Evolutionary conservation across 257 asterid species (phyloP), one percentile per base, ranked within the genome.

Genomic region (Anisodus tanguticus): DNA sequence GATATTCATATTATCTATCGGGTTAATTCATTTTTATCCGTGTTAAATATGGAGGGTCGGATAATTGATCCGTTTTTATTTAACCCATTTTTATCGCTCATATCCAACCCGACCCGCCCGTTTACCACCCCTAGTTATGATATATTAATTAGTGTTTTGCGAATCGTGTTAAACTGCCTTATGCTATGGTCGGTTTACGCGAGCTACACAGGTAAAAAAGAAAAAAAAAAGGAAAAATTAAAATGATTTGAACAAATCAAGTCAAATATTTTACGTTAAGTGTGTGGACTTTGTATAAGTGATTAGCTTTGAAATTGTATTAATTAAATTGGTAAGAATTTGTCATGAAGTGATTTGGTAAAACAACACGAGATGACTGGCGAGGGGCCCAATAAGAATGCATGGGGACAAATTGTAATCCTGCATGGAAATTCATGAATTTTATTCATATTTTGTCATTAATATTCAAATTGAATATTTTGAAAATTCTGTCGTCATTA

Each of bases 271-370:
- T 77, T 77, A 31, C 49, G 5, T 77, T 53, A 26, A 77, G 49
- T 77, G 3, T 53, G 49, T 31, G 82, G 64, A 77, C 82, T 77
- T 26, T 26, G 66, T 54, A 77, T 7, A 53, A 77, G 64, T 31
- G 49, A 54, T 76, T 77, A 4, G 31, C 26, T 53, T 13, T 77
- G 9, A 53, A 77, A 76, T 0, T 15, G 4, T 53, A 26, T 67
- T 67, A 77, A 77, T 77, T 47, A 70, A 82, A 54, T 37, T 45
- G 8, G 67, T 78, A 76, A 71, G 77, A 81, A 82, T 59, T 72
- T 49, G 84, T 87, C 82, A 19, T 82, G 63, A 41, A 60, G 76
- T 88, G 85, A 86, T 83, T 86, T 88, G 72, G 78, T 80, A 79
- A 83, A 39, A 86, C 68, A 67, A 76, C 69, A 59, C 43, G n/a